phyloP scores from a whole-genome alignment of 2,329 filamentous ascomycete species.

The Cytospora leucostoma region DNA sequence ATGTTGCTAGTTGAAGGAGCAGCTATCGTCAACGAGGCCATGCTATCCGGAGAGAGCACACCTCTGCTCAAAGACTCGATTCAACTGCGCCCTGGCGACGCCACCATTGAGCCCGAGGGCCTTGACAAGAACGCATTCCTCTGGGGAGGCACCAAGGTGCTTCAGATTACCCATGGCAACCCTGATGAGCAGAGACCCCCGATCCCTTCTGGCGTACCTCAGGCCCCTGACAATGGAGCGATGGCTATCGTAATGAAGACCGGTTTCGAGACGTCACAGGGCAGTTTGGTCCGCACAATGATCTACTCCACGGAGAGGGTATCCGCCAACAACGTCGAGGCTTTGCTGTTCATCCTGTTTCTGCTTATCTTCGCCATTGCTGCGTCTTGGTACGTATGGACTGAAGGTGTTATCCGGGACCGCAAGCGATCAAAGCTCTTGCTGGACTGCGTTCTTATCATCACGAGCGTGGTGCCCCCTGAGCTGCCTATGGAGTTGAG shows the following conservation, averaged over 20 bases:
- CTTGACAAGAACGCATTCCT: slow-evolving; percentile 96
- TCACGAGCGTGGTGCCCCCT: slow-evolving; percentile 97
- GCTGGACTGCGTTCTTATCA: slow-evolving; percentile 95
- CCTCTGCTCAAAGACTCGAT: slow-evolving; percentile 95
- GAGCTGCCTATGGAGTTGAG: slow-evolving; percentile 98
- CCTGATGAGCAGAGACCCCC: slow-evolving; percentile 72
- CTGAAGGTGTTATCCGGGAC: slow-evolving; percentile 90
- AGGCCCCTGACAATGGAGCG: slow-evolving; percentile 90
- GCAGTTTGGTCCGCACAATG: slow-evolving; percentile 97
- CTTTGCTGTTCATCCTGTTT: slow-evolving; percentile 96
- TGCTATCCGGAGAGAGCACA: slow-evolving; percentile 98
- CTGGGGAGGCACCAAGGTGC: slow-evolving; percentile 94
- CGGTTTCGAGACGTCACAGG: slow-evolving; percentile 97
- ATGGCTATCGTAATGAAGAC: slow-evolving; percentile 96
- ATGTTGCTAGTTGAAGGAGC: slow-evolving; percentile 94
- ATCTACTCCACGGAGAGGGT: slow-evolving; percentile 99
- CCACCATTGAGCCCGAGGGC: slow-evolving; percentile 80
- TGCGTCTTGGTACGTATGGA: slow-evolving; percentile 98
- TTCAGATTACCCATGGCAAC: slow-evolving; percentile 90
- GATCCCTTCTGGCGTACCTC: slow-evolving; percentile 72
- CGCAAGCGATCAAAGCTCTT: slow-evolving; percentile 97
- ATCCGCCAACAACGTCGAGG: slow-evolving; percentile 96
- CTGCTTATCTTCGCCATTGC: slow-evolving; percentile 93
- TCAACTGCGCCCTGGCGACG: slow-evolving; percentile 82
- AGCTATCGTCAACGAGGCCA: slow-evolving; percentile 97